phyloP scores from a whole-genome alignment of 1,139 yeast genomes.

The Candida frijolesensis region DNA sequence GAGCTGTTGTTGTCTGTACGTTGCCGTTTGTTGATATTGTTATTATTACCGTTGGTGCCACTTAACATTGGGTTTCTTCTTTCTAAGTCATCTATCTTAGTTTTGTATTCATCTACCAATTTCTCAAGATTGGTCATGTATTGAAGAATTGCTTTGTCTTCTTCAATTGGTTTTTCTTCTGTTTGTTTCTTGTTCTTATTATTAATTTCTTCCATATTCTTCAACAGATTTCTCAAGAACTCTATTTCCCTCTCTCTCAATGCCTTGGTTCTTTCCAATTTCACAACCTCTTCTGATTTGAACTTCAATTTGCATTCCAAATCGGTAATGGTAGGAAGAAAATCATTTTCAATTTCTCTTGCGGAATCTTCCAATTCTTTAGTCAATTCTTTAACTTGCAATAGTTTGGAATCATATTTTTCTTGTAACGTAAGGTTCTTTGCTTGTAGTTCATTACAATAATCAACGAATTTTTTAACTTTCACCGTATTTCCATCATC shows the following conservation, averaged over 20 bases:
- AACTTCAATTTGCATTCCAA: conserved; percentile 16
- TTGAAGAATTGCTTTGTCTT: conserved; percentile 31
- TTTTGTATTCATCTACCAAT: conserved; percentile 59
- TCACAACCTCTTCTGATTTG: conserved; percentile 31
- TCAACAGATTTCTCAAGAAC: conserved; percentile 51
- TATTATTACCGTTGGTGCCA: neutral
- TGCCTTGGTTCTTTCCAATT: conserved; percentile 55
- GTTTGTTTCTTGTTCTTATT: conserved; percentile 18
- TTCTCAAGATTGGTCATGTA: conserved; percentile 49
- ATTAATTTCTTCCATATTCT: conserved; percentile 32
- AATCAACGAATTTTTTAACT: conserved; percentile 31
- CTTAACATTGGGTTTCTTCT: conserved; percentile 16
- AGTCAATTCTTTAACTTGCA: conserved; percentile 23
- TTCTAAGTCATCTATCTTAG: conserved; percentile 50
- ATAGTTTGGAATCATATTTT: conserved; percentile 26
- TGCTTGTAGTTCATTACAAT: conserved; percentile 39
- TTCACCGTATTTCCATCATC: conserved; percentile 21
- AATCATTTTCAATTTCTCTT: conserved; percentile 14
- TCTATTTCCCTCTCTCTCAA: conserved; percentile 65
- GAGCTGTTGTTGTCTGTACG: neutral
- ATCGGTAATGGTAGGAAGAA: conserved; percentile 23
- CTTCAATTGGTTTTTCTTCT: conserved; percentile 15
- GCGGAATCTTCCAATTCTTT: conserved; percentile 19
- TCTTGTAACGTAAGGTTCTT: conserved; percentile 41
- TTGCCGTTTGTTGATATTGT: neutral